Conservation (phyloP, 169 alveolate genomes). For the Besnoitia besnoiti region DNA sequence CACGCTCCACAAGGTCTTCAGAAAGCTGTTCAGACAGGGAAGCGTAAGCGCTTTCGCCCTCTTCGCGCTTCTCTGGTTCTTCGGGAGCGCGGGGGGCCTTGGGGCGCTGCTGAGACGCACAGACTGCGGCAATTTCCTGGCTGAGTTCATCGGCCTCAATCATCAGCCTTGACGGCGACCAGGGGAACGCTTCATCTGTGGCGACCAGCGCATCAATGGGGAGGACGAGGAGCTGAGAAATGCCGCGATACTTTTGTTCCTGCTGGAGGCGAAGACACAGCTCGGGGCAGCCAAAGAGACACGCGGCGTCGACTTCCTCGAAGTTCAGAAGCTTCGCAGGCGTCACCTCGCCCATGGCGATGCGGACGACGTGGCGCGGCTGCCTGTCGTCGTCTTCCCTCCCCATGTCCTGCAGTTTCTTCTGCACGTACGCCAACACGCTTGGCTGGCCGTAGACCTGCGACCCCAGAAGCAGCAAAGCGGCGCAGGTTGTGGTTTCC, state of each 20-base stretch:
- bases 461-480: constrained; percentile 19
- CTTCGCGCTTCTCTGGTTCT: background rate
- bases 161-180: background rate
- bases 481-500: background rate
- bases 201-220: constrained; percentile 2
- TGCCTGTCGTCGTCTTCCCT: background rate
- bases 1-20: too few species aligned
- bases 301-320: constrained; percentile 26
- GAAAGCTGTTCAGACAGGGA: too few species aligned
- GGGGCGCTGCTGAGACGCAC: background rate
- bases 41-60: background rate
- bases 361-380: constrained; percentile 3
- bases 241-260: background rate
- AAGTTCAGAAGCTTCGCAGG: constrained; percentile 17
- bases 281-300: constrained; percentile 25
- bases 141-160: constrained; percentile 1
- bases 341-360: constrained; percentile 45
- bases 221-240: background rate
- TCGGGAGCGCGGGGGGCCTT: background rate
- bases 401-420: background rate
- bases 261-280: background rate
- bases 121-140: background rate
- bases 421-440: background rate
- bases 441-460: constrained; percentile 37
- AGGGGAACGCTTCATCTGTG: background rate